These are phyloP conservation scores for Corylus avellana DNA, from an alignment of 306 rosid genomes.

Conservation along the genomic window DNA sequence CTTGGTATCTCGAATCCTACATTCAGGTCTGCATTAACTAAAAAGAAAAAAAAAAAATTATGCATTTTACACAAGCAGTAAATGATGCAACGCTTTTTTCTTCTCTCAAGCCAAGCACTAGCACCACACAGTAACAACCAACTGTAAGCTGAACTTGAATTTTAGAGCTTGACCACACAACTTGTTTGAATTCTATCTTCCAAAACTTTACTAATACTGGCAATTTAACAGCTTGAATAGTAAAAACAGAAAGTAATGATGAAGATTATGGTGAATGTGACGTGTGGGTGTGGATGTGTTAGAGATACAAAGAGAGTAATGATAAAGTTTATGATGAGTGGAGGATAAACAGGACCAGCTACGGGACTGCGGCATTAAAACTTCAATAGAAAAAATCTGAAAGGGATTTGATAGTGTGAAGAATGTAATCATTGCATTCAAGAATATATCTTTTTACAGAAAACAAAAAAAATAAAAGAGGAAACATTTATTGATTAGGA, in stretches of 20 bases:
- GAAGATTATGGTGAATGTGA: not conserved
- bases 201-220: not conserved
- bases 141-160: not conserved
- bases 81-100: not conserved
- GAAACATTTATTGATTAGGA: not conserved
- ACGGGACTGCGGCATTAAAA: not conserved
- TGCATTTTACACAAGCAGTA: not conserved
- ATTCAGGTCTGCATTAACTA: not conserved
- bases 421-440: not conserved
- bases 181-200: not conserved
- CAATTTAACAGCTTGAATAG: not conserved
- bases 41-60: not conserved
- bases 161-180: not conserved
- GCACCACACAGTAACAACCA: not conserved
- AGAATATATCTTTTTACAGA: not conserved
- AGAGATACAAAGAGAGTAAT: no score
- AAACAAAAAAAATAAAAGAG: not conserved
- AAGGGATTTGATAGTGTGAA: not conserved
- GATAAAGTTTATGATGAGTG: not conserved
- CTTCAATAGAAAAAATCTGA: not conserved
- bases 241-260: not conserved
- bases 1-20: not conserved
- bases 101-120: not conserved
- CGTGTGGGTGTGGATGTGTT: no score
- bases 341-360: not conserved